Conservation (phyloP, 2,329 filamentous ascomycete species). For the Fusarium mexicanum region DNA sequence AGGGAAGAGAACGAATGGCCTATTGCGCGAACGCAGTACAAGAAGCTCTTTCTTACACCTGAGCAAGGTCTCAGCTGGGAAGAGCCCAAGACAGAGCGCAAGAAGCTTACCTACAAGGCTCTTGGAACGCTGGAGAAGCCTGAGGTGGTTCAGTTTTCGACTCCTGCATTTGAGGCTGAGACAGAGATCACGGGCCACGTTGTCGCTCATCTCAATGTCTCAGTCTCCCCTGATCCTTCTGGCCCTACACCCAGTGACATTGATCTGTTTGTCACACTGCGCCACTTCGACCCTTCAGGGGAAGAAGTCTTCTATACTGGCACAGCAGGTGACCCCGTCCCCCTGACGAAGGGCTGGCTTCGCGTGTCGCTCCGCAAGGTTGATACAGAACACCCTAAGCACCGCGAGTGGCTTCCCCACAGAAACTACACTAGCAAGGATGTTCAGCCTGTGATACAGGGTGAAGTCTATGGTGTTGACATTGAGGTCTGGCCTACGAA, state of each 20-base stretch:
- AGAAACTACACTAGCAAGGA: slow-evolving; percentile 68
- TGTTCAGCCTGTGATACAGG: slow-evolving; percentile 62
- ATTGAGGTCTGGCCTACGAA: slow-evolving; percentile 74
- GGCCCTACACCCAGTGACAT: slow-evolving; percentile 59
- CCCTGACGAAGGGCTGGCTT: slow-evolving; percentile 72
- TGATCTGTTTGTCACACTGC: slow-evolving; percentile 70
- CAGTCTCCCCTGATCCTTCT: slow-evolving; percentile 63
- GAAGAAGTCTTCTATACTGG: slow-evolving; percentile 72
- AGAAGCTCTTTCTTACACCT: slow-evolving; percentile 66
- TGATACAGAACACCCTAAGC: slow-evolving; percentile 59
- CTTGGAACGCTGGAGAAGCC: slow-evolving; percentile 66
- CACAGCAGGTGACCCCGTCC: slow-evolving; percentile 70
- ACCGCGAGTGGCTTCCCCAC: slow-evolving; percentile 63
- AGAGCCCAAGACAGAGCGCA: slow-evolving; percentile 20
- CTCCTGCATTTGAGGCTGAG: slow-evolving; percentile 65
- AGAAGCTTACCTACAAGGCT: slow-evolving; percentile 66
- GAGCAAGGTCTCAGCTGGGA: slow-evolving; percentile 50
- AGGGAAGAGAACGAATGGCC: slow-evolving; percentile 73
- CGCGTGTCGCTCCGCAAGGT: slow-evolving; percentile 66
- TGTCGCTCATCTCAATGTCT: slow-evolving; percentile 71
- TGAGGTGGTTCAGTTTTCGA: slow-evolving; percentile 66
- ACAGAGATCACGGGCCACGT: slow-evolving; percentile 77
- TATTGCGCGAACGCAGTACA: slow-evolving; percentile 71
- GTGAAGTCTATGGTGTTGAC: slow-evolving; percentile 67
- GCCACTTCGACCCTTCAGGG: slow-evolving; percentile 64